Conservation (phyloP, 352 stramenopile genomes). For the Globisporangium nagaii region DNA sequence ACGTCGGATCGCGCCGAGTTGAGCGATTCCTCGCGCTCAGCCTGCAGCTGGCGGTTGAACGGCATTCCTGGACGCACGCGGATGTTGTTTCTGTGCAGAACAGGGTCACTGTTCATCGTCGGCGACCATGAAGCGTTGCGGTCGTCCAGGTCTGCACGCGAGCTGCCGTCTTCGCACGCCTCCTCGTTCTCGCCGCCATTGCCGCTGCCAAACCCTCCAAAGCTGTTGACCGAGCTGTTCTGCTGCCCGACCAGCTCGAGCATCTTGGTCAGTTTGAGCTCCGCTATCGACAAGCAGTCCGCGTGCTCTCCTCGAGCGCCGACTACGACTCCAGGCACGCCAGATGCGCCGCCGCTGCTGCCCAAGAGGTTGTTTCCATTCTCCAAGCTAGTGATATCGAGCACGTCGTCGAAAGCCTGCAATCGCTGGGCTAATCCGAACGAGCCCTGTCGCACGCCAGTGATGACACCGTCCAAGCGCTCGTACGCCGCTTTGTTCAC, state of each 20-base stretch:
- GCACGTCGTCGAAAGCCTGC: conserved; percentile 63
- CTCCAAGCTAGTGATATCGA: conserved; percentile 22
- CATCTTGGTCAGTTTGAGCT: conserved; percentile 78
- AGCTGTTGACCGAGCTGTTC: conserved; percentile 49
- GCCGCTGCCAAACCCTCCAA: conserved; percentile 32
- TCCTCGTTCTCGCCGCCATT: conserved; percentile 18
- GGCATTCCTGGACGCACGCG: conserved; percentile 29
- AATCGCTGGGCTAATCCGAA: conserved; percentile 62
- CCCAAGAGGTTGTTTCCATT: neutral
- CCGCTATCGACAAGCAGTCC: conserved; percentile 47
- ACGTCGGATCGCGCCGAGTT: conserved; percentile 54
- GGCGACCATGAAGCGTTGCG: conserved; percentile 55
- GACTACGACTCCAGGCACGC: neutral
- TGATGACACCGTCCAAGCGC: conserved; percentile 68
- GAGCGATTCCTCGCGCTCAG: conserved; percentile 23
- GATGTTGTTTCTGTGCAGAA: conserved; percentile 78
- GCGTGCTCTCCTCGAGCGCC: conserved; percentile 33
- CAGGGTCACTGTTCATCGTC: conserved; percentile 60
- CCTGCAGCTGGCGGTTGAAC: conserved; percentile 7
- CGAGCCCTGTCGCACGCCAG: conserved; percentile 65
- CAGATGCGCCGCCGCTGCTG: neutral
- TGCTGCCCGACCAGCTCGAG: conserved; percentile 74
- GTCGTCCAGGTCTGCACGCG: conserved; percentile 43
- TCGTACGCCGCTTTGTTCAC: conserved; percentile 76
- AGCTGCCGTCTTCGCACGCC: conserved; percentile 20